Evolutionary conservation across 1,139 yeast species (phyloP), one percentile per base, ranked within the genome.

Genomic region (Pichia sp.): DNA sequence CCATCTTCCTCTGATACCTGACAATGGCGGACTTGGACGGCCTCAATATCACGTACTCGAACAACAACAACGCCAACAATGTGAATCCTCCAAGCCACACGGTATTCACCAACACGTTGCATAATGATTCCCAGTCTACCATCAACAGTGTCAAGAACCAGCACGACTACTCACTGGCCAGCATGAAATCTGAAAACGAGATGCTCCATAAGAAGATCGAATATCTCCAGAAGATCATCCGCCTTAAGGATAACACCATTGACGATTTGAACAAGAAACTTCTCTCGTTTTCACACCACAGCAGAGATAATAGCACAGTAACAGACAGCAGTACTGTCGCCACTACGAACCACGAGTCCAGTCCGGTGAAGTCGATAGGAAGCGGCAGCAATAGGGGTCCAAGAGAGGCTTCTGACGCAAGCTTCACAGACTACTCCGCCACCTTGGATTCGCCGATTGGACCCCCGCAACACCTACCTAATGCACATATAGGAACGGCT

Each of bases 231-330:
- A 55, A 47, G 22, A 47, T 54, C 3, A 49, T 54, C 7, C 16
- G 41, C 3, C 25, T 54, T 10, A 54, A 54, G 25, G 57, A 54
- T 39, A 45, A 41, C 18, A 49, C 55, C 9, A 48, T 50, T 31
- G 49, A 41, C 25, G 55, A 53, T 18, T 22, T 52, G 13, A 51
- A 51, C 21, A 37, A 16, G 4, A 51, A 51, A 21, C 36, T 50
- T 18, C 8, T 47, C 6, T 30, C 41, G 16, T 37, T 30, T 4
- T 23, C 47, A n/a, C 39, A 21, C 19, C 36, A 23, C 30, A 41
- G 30, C 19, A 23, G 30, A 10, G 30, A 4, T 16, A 5, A 13
- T 10, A 22, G 30, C 30, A 41, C 18, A 12, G 30, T 19, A 16
- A 22, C 44, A 6, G 13, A 3, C 4, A 41, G 30, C 19, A 41